Evolutionary conservation across 441 rosid genomes (phyloP).

Genomic region (Lagerstroemia fauriei): DNA sequence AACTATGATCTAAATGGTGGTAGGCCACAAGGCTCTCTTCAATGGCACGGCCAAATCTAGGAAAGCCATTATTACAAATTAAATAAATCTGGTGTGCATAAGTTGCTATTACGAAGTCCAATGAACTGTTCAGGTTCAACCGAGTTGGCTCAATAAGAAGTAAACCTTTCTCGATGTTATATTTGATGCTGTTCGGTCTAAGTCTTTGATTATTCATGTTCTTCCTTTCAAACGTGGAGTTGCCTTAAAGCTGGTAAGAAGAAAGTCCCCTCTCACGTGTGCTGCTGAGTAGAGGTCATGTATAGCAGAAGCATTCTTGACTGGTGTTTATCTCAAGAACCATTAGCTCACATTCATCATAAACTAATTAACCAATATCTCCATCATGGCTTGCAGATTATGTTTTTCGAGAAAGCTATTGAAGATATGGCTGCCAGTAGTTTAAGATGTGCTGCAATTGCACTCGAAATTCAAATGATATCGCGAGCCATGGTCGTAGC

Average conservation of each 20-base stretch:
- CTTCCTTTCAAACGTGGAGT: conserved; percentile 94
- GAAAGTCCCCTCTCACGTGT: not conserved
- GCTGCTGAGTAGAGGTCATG: too few species aligned
- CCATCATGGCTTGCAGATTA: conserved; percentile 48
- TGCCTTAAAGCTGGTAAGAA: conserved; percentile 65
- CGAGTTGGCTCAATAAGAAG: too few species aligned
- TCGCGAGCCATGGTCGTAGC: conserved; percentile 73
- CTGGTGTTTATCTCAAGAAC: not conserved
- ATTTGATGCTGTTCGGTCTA: conserved; percentile 60
- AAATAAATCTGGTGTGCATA: too few species aligned
- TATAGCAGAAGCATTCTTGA: not conserved
- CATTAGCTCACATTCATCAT: not conserved
- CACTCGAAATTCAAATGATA: conserved; percentile 59
- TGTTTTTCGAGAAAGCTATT: conserved; percentile 56
- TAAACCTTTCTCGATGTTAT: too few species aligned
- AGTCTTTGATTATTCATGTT: conserved; percentile 62
- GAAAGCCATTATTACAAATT: too few species aligned
- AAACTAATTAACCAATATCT: not conserved
- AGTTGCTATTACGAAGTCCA: too few species aligned
- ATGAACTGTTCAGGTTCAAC: too few species aligned
- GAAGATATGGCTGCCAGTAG: conserved; percentile 85
- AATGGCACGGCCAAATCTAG: too few species aligned
- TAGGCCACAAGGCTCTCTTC: too few species aligned
- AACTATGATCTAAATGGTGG: too few species aligned
- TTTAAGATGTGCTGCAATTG: conserved; percentile 92